Conservation (phyloP, 352 stramenopile species). For the Phytophthora palmivora region DNA sequence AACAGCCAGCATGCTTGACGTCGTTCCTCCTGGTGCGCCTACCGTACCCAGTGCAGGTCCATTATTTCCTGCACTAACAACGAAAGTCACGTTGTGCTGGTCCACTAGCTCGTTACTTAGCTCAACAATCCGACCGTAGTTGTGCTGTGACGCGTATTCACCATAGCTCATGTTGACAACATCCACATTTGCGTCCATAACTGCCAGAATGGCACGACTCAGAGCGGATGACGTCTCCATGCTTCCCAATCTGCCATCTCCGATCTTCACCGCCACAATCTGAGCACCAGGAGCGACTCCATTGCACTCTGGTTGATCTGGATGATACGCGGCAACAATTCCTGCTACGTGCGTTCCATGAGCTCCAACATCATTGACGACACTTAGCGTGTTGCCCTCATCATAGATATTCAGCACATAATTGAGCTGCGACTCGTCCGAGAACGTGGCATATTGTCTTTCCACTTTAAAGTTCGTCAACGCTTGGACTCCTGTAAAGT, state of each 20-base stretch:
- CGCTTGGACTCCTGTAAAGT: slow-evolving; percentile 73
- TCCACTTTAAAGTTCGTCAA: slow-evolving; percentile 85
- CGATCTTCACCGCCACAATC: slow-evolving; percentile 96
- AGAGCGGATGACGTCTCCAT: no score
- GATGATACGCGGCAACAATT: slow-evolving; percentile 94
- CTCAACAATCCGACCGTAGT: no score
- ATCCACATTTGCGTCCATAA: no score
- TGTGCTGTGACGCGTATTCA: no score
- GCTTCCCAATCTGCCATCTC: slow-evolving; percentile 91
- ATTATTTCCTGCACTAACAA: no score
- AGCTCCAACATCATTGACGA: slow-evolving; percentile 93
- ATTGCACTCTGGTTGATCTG: slow-evolving; percentile 87
- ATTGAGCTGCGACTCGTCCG: slow-evolving; percentile 93
- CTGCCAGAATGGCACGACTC: no score
- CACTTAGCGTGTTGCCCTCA: slow-evolving; percentile 91
- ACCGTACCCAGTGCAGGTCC: no score
- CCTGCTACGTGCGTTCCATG: slow-evolving; percentile 97
- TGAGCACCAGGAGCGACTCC: slow-evolving; percentile 95
- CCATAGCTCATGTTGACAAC: no score
- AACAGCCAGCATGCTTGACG: no score
- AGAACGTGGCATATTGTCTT: slow-evolving; percentile 88
- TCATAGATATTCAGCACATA: slow-evolving; percentile 97
- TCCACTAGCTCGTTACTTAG: no score
- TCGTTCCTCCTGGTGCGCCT: no score
- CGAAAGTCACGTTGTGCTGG: no score